A percentile compares a stretch with the other conserved stretches of the same genome.
phyloP scores from a whole-genome alignment of 164 flowering plant species.

The Paratinospora sagittata region DNA sequence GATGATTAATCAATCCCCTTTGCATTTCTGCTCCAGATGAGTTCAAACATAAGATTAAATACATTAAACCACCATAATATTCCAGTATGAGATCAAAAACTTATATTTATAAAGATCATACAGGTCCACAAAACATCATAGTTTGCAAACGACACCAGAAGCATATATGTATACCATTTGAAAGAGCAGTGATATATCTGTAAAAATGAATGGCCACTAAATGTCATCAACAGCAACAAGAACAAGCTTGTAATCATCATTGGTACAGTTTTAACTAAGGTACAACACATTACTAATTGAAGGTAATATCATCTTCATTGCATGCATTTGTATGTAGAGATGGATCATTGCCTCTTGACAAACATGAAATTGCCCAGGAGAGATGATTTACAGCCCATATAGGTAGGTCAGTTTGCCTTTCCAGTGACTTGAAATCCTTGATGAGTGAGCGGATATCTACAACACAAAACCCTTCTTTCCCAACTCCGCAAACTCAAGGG shows the following conservation, averaged over 20 bases:
- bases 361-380: background rate
- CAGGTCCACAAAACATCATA: background rate
- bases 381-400: background rate
- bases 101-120: background rate
- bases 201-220: conserved; percentile 1
- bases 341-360: background rate
- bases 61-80: no score
- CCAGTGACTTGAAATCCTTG: background rate
- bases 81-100: no score
- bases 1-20: background rate
- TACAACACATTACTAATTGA: background rate
- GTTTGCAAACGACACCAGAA: background rate
- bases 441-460: background rate
- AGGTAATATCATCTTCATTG: conserved; percentile 1
- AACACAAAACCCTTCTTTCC: background rate
- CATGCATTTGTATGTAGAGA: conserved; percentile 3
- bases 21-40: background rate
- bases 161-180: background rate
- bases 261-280: background rate
- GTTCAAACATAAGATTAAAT: background rate
- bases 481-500: background rate
- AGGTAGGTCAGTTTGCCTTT: background rate
- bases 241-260: background rate
- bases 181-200: background rate
- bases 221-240: background rate